Evolutionary conservation across 164 flowering plant species (phyloP), one percentile per base, ranked within the genome.

Genomic region (Tetracentron sinense): DNA sequence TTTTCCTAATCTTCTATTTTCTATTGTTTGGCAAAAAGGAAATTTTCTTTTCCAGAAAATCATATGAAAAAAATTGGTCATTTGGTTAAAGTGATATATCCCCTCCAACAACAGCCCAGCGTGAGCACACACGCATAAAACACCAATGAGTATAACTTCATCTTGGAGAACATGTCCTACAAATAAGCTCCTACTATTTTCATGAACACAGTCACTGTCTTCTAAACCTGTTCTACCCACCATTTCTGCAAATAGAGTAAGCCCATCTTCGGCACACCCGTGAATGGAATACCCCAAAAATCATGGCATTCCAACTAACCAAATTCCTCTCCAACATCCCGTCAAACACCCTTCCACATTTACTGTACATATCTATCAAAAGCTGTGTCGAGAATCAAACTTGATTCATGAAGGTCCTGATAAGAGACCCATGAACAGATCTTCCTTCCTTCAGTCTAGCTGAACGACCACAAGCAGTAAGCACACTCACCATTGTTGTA

Each of bases 301-400:
- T 76, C 88, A 90, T 88, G 31, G 89, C 79, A 82, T 86, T 90
- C 92, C 89, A 90, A 52, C 80, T 81, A 35, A 80, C 77, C 65
- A 80, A 58, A 74, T 88, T 86, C 75, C 72, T 79, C 53, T 49
- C 46, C n/a, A 17, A 19, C 77, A 82, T 66, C 42, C 68, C 68
- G 60, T 85, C 81, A 56, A 86, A 90, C 31, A 88, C 79, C 68
- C 74, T 81, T 25, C 55, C 42, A 54, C 91, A 85, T 65, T 78
- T 90, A 61, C 84, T 53, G 67, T 90, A 90, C 95, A 90, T 83
- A 67, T 83, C 84, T 26, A 90, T 72, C 69, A 90, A 67, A 56
- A n/a, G 87, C 75, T 3, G 89, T 79, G 59, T 67, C 74, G 17
- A 86, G 60, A 44, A 85, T 70, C 74, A 86, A 30, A 69, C 65